Evolutionary conservation across 2,329 filamentous ascomycete genomes (phyloP).

Genomic region (Colletotrichum sojae): DNA sequence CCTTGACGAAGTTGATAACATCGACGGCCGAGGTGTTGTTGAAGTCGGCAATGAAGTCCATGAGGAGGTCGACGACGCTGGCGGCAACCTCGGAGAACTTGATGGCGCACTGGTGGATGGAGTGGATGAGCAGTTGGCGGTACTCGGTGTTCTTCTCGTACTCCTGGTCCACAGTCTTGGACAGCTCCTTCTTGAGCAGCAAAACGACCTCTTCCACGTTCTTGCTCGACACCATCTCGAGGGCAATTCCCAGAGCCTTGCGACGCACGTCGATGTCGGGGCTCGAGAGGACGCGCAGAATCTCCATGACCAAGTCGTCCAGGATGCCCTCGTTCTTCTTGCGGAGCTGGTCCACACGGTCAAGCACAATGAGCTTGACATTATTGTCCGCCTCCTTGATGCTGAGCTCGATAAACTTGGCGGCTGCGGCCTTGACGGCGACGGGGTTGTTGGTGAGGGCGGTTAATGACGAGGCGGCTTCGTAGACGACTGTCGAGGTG

Average conservation of each 20-base stretch:
- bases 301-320: constrained; percentile 97
- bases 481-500: constrained; percentile 95
- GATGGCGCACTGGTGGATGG: constrained; percentile 98
- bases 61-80: constrained; percentile 94
- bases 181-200: constrained; percentile 95
- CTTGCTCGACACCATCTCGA: constrained; percentile 99
- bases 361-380: constrained; percentile 97
- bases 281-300: constrained; percentile 92
- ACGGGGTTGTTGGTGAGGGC: constrained; percentile 96
- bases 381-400: constrained; percentile 99
- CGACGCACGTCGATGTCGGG: constrained; percentile 95
- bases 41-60: constrained; percentile 99
- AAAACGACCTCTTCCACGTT: constrained; percentile 98
- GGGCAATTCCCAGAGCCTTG: constrained; percentile 89
- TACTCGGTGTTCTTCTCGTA: constrained; percentile 99
- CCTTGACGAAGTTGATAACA: constrained; percentile 98
- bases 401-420: constrained; percentile 95
- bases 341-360: constrained; percentile 89
- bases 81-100: constrained; percentile 98
- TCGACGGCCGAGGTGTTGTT: constrained; percentile 97
- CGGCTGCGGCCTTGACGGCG: constrained; percentile 94
- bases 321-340: constrained; percentile 91
- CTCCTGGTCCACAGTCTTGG: constrained; percentile 97
- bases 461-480: constrained; percentile 95
- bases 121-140: constrained; percentile 93